A percentile compares a stretch with the other conserved stretches of the same genome.
Conservation (phyloP, 2,329 filamentous ascomycete species). For the Phaeosphaeriaceae sp. region DNA sequence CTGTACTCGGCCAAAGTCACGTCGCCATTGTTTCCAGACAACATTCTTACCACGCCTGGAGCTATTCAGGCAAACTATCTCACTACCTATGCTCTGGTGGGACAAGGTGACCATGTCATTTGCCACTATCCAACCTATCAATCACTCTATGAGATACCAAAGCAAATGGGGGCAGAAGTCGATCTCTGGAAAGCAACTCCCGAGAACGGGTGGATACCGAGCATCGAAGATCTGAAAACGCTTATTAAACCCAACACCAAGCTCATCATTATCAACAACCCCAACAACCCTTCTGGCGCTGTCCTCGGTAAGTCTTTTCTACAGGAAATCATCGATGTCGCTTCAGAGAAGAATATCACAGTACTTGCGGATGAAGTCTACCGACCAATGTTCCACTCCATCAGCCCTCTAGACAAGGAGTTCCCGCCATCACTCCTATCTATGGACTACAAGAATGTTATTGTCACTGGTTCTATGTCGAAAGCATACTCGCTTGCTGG, state of each 20-base stretch:
- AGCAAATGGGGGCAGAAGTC: conserved; percentile 76
- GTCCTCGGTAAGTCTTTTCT: conserved; percentile 69
- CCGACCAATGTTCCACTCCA: conserved; percentile 78
- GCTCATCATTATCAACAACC: conserved; percentile 74
- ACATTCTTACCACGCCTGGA: conserved; percentile 78
- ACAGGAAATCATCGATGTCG: conserved; percentile 67
- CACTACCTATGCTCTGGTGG: conserved; percentile 74
- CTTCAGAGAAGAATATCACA: conserved; percentile 66
- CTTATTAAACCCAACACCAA: conserved; percentile 74
- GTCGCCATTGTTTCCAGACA: conserved; percentile 60
- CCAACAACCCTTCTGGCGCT: conserved; percentile 82
- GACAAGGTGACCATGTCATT: conserved; percentile 79
- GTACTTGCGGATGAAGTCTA: conserved; percentile 84
- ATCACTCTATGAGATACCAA: conserved; percentile 78
- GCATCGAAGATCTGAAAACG: conserved; percentile 68
- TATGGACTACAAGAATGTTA: conserved; percentile 71
- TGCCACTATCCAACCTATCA: conserved; percentile 86
- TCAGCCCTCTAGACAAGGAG: conserved; percentile 58
- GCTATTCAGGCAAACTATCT: conserved; percentile 87
- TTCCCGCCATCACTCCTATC: conserved; percentile 73
- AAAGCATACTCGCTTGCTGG: conserved; percentile 86
- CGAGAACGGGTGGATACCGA: conserved; percentile 69
- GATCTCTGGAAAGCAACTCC: conserved; percentile 74
- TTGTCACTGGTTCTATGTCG: conserved; percentile 81
- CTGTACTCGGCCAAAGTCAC: conserved; percentile 66